Base-by-base conservation (phyloP, 2,329 filamentous ascomycete species). In the Chalaropsis ovoidea region DNA sequence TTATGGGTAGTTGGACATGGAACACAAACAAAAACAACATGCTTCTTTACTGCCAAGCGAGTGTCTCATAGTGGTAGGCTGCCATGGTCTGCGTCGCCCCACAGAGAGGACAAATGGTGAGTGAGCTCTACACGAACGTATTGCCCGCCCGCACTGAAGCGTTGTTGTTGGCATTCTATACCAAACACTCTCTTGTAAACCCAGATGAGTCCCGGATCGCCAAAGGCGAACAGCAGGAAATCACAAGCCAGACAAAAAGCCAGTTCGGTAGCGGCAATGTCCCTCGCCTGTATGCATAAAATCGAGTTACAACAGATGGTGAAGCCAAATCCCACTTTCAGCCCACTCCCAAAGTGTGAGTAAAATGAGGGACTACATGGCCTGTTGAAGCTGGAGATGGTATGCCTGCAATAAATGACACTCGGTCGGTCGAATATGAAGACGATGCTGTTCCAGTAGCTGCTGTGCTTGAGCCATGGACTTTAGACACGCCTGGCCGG, bases 231-330 rank as follows among this genome's bases (percentile, higher is more conserved):
- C 24, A 58, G 54, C 54, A 58, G 54, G 3, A 58, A 58, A 27
- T 58, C 54, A 19, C 54, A 58, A 58, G 54, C 39, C 31, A 39
- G 27, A 58, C 54, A 27, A 39, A 31, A 58, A 58, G 27, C 54
- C 31, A 58, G 15, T 22, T 58, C 27, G 54, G 54, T 39, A 58
- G 54, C 54, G 54, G 54, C 27, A 58, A 58, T 58, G 54, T 58
- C 27, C 54, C 27, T 58, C 54, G 54, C 54, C 54, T 58, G 54
- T n/a, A 58, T 58, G 54, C 54, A 58, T 58, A 39, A 58, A n/a
- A n/a, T 58, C 54, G 54, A 58, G 54, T 58, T 58, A 58, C 54
- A 58, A 11, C 54, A 58, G 54, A 58, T 58, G 54, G 3, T 58
- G 54, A 35, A 58, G 54, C 31, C 24, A 27, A 35, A 39, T 58